Base-by-base conservation (phyloP, 768 basidiomycete genomes). In the Omphalotus guepiniiformis region DNA sequence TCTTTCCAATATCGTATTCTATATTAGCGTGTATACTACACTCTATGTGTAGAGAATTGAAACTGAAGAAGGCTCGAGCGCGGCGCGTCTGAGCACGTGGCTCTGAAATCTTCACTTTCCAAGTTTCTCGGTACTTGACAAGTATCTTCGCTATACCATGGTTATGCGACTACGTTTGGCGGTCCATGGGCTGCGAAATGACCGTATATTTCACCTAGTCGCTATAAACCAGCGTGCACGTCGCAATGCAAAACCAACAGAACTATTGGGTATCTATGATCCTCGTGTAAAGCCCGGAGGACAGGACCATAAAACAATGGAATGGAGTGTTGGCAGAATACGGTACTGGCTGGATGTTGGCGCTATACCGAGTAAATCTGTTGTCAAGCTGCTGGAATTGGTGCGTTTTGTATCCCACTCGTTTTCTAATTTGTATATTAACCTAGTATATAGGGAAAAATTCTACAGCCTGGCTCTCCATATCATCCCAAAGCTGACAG, bases 241-340 rank as follows among this genome's bases (percentile, higher is more conserved):
- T 36, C 82, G 93, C 21, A 79, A 97, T 59, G 92, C 85, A 32
- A 83, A 82, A 60, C 95, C 95, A 11, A 77, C 88, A 56, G 95
- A 98, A 66, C 76, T 83, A 30, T 70, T 98, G 39, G 95, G 93
- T 26, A 73, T 87, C 39, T 96, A 88, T 70, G 74, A 90, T 63
- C 93, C 91, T 3, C 80, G 75, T 53, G 66, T 80, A 38, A 64
- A 63, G 41, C 71, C 61, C 15, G 76, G 38, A 39, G 46, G 72
- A 29, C 63, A 72, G 49, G 64, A 69, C 19, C 74, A 79, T 55
- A 95, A 93, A 67, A 82, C 78, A 27, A 73, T 97, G 47, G 78
- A 85, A 56, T 97, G 94, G 93, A 93, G 92, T 64, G 83, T 85
- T 21, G 84, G 89, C 56, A 80, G 95, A 61, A 90, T 98, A 63